These are phyloP conservation scores for Lophiostoma macrostomum DNA, from an alignment of 495 filamentous ascomycete species.

Conservation along the genomic window DNA sequence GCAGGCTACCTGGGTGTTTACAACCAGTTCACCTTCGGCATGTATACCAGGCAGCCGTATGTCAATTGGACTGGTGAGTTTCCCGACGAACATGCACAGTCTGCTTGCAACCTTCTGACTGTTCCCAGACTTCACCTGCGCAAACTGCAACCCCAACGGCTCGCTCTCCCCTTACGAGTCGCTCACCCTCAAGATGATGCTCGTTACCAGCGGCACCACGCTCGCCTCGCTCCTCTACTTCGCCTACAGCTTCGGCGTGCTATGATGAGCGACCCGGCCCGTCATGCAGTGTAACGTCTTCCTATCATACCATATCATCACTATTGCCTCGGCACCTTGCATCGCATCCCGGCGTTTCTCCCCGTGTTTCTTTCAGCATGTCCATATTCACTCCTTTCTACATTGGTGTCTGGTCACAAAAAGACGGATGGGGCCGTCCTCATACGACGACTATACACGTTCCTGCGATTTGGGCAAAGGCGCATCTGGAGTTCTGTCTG, in stretches of 20 bases:
- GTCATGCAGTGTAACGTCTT: not conserved
- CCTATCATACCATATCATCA: not conserved
- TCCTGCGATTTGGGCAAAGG: not conserved
- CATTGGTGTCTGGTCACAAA: conserved; percentile 10
- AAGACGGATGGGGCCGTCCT: not conserved
- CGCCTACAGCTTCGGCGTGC: conserved; percentile 62
- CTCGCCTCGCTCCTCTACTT: conserved; percentile 88
- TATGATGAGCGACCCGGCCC: conserved; percentile 38
- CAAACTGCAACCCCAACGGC: conserved; percentile 61
- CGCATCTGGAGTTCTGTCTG: too few relatives aligned
- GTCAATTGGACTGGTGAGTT: conserved; percentile 58
- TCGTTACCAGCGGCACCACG: conserved; percentile 74
- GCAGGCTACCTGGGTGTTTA: conserved; percentile 71
- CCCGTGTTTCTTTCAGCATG: conserved; percentile 1
- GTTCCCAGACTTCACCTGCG: conserved; percentile 53
- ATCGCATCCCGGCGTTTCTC: conserved; percentile 11
- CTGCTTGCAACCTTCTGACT: conserved; percentile 6
- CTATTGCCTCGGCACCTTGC: conserved; percentile 9
- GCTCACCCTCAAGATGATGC: conserved; percentile 65
- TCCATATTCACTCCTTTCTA: conserved; percentile 27
- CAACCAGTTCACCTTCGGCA: conserved; percentile 66
- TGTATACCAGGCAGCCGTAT: conserved; percentile 73
- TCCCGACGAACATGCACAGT: not conserved
- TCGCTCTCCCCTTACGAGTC: conserved; percentile 63
- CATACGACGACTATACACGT: not conserved